Evolutionary conservation across 495 filamentous ascomycete genomes (phyloP), one percentile per base, ranked within the genome.

Genomic region (Hypoxylon cercidicola): DNA sequence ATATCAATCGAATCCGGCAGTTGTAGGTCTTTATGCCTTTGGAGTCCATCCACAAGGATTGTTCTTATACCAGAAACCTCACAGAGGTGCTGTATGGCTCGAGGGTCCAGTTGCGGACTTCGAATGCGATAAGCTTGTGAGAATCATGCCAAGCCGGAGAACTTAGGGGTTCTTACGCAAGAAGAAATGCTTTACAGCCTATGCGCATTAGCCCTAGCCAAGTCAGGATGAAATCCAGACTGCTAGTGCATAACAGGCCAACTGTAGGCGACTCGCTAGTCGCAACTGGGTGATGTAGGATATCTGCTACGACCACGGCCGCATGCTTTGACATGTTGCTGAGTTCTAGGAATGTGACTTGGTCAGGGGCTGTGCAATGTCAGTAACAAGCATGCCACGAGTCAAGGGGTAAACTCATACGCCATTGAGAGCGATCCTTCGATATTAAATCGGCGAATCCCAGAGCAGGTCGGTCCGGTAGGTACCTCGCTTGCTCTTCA

Each of bases 201-300:
- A 80, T 64, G 35, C 77, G 65, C 50, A 84, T 79, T 50, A 87
- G 68, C 1, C 74, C 83, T 2, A 88, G 74, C 82, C 84, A 87
- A 1, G 71, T 69, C 41, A 84, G 75, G 0, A 87, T 64, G 39
- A 87, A 82, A 21, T 82, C 75, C 9, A 74, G 34, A 0, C 79
- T 81, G 50, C 82, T 88, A 1, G 75, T 60, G 41, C 78, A 79
- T 0, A 88, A 66, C 12, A 88, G 63, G 0, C 79, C 85, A 5
- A 84, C 74, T 12, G 71, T 74, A 15, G 57, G 58, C 3, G 53
- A 35, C 7, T 43, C 9, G 12, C 45, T 48, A 20, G 20, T 8
- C 8, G 40, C 10, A 12, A 4, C 15, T 39, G 46, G 5, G 30
- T 15, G 11, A 19, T 40, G 7, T 18, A 58, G 3, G n/a, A 28